Conservation (phyloP, 2,329 filamentous ascomycete species). For the Calycina herbarum region DNA sequence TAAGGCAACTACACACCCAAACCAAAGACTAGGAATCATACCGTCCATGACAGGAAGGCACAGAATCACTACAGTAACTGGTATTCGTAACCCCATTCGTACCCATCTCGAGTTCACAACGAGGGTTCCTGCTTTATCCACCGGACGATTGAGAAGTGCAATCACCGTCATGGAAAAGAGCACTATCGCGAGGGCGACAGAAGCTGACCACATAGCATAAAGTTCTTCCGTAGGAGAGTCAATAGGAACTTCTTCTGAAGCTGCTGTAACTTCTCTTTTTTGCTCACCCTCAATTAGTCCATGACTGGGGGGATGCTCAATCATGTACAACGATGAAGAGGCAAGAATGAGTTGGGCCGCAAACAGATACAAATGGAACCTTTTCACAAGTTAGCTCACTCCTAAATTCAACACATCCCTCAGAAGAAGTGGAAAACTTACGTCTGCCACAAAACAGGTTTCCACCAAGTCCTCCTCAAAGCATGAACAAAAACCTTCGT, state of each 20-base stretch:
- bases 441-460: slow-evolving; percentile 23
- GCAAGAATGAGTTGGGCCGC: slow-evolving; percentile 22
- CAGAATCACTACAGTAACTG: slow-evolving; percentile 16
- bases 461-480: slow-evolving; percentile 25
- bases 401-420: too few relatives aligned
- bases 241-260: neutral
- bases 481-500: slow-evolving; percentile 23
- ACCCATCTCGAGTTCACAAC: slow-evolving; percentile 22
- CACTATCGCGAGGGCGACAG: slow-evolving; percentile 15
- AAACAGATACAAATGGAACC: slow-evolving; percentile 22
- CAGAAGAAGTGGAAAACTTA: slow-evolving; percentile 4
- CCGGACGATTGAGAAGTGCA: slow-evolving; percentile 20
- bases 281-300: too few relatives aligned
- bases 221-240: neutral
- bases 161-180: slow-evolving; percentile 21
- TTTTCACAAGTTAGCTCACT: neutral
- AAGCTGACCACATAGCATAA: slow-evolving; percentile 22
- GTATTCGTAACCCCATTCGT: slow-evolving; percentile 16
- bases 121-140: slow-evolving; percentile 20
- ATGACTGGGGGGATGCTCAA: slow-evolving; percentile 11
- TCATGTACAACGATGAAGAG: slow-evolving; percentile 22
- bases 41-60: slow-evolving; percentile 19
- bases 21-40: slow-evolving; percentile 13
- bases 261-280: neutral
- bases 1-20: slow-evolving; percentile 8